A percentile compares a stretch with the other conserved stretches of the same genome.
Conservation (phyloP, 1,284 basidiomycete genomes). For the Taiwanofungus camphoratus region DNA sequence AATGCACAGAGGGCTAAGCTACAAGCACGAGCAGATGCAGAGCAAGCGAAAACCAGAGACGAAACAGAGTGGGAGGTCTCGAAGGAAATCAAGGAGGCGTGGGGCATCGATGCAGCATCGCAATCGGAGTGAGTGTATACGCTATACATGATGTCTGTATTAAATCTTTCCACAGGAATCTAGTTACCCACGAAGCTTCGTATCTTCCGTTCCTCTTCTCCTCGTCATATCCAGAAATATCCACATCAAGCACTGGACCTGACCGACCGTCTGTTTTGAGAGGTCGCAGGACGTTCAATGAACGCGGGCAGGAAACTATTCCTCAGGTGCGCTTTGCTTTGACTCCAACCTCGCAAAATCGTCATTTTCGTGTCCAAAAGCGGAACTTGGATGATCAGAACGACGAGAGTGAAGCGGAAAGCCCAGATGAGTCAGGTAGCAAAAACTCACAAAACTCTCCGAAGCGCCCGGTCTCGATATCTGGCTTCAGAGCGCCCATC, state of each 20-base stretch:
- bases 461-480: conserved; percentile 26
- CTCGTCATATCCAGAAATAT: conserved; percentile 24
- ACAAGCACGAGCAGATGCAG: conserved; percentile 42
- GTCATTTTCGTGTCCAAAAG: neutral
- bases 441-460: neutral
- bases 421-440: neutral
- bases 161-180: conserved; percentile 14
- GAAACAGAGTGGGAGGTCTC: conserved; percentile 68
- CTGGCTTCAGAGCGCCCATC: conserved; percentile 24
- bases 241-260: conserved; percentile 10
- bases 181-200: conserved; percentile 53
- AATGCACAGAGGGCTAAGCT: conserved; percentile 58
- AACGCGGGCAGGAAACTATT: conserved; percentile 33
- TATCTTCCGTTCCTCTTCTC: conserved; percentile 68
- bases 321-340: conserved; percentile 16
- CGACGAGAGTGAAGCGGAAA: neutral
- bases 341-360: conserved; percentile 1
- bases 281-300: conserved; percentile 40
- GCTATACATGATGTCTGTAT: neutral
- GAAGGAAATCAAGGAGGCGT: conserved; percentile 48
- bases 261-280: conserved; percentile 27
- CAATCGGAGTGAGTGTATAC: conserved; percentile 27
- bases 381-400: neutral
- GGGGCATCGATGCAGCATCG: conserved; percentile 36
- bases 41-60: conserved; percentile 55